Conservation (phyloP, 768 basidiomycete genomes). For the Boletus rufocinnamomeus region DNA sequence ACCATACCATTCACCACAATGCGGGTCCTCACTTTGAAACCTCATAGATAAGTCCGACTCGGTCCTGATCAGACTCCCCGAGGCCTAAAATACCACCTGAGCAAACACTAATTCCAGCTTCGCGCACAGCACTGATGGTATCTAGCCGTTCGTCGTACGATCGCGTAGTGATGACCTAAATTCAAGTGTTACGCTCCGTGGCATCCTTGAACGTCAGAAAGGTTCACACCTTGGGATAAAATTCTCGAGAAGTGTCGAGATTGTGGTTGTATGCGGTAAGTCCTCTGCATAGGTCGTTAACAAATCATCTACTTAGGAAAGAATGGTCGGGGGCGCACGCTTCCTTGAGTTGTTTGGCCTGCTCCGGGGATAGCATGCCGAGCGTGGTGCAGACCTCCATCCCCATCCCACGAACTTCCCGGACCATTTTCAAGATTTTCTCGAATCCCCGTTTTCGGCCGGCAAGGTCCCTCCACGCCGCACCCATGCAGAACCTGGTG, state of each 20-base stretch:
- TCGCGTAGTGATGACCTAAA: conserved; percentile 91
- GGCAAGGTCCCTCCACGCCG: conserved; percentile 94
- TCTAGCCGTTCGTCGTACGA: conserved; percentile 91
- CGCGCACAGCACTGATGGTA: conserved; percentile 87
- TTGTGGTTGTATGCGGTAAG: conserved; percentile 99
- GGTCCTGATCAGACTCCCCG: conserved; percentile 86
- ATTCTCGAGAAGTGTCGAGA: conserved; percentile 95
- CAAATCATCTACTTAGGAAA: neutral
- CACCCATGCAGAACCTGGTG: conserved; percentile 98
- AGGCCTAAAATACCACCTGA: conserved; percentile 95
- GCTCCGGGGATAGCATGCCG: conserved; percentile 94
- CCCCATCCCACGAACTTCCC: conserved; percentile 87
- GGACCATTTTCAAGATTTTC: conserved; percentile 90
- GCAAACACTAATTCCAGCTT: conserved; percentile 96
- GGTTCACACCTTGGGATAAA: conserved; percentile 79
- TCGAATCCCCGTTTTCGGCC: conserved; percentile 94
- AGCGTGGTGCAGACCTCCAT: conserved; percentile 99
- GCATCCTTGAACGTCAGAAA: neutral
- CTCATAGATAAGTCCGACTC: conserved; percentile 93
- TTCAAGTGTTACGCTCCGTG: conserved; percentile 2
- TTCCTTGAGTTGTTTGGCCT: conserved; percentile 89
- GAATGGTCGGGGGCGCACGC: conserved; percentile 57
- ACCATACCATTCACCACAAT: neutral
- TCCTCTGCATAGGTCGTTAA: conserved; percentile 50
- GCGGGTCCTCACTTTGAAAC: conserved; percentile 70